Evolutionary conservation across 805 yeast species (phyloP).

Genomic region (Limtongia smithiae): DNA sequence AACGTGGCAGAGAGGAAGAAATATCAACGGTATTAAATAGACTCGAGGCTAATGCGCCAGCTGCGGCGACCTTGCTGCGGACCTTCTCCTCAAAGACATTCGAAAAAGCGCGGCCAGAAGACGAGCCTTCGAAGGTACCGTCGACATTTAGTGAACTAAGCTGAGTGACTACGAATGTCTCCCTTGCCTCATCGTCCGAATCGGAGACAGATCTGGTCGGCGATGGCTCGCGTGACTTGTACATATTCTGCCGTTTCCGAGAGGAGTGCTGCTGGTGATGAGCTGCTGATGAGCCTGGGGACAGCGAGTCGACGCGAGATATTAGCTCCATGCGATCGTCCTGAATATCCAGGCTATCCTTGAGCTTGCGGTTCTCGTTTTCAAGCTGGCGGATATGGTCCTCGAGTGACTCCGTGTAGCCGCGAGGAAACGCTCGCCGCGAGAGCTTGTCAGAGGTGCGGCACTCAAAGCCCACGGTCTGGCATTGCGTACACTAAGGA

Average conservation of each 20-base stretch:
- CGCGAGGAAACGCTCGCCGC: slow-evolving; percentile 83
- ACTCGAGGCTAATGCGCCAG: slow-evolving; percentile 21
- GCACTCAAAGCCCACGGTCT: slow-evolving; percentile 80
- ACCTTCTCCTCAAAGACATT: slow-evolving; percentile 34
- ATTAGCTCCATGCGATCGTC: slow-evolving; percentile 57
- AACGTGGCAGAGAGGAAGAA: slow-evolving; percentile 17
- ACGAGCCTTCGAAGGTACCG: slow-evolving; percentile 37
- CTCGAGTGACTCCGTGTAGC: slow-evolving; percentile 86
- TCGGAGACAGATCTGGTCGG: slow-evolving; percentile 1
- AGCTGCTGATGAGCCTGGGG: slow-evolving; percentile 13
- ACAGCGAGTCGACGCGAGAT: slow-evolving; percentile 34
- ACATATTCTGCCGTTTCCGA: slow-evolving; percentile 5
- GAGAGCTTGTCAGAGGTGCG: slow-evolving; percentile 83
- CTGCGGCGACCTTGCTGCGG: slow-evolving; percentile 28
- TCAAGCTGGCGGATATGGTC: slow-evolving; percentile 84
- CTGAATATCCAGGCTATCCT: slow-evolving; percentile 58
- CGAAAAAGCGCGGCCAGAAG: slow-evolving; percentile 37
- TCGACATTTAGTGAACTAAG: slow-evolving; percentile 32
- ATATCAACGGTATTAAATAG: slow-evolving; percentile 14
- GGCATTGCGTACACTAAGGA: slow-evolving; percentile 68
- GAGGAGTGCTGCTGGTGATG: not conserved
- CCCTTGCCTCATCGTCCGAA: slow-evolving; percentile 29
- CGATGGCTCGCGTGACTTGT: not conserved
- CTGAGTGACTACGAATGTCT: slow-evolving; percentile 32
- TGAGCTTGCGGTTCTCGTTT: slow-evolving; percentile 67